Evolutionary conservation across 441 rosid species (phyloP), one percentile per base, ranked within the genome.

Genomic region (Brassica hybrid): DNA sequence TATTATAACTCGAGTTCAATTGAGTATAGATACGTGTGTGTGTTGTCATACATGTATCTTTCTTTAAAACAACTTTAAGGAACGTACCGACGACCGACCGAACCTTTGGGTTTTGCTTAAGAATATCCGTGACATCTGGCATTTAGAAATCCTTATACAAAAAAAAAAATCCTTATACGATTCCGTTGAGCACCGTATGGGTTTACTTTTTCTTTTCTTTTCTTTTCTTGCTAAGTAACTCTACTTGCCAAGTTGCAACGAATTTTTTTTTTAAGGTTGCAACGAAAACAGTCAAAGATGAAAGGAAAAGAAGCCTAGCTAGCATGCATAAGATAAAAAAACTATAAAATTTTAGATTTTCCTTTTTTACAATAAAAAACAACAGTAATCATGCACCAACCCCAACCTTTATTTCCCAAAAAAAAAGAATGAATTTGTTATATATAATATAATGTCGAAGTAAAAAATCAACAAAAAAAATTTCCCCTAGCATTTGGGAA

Each of bases 401-500:
- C 17, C 21, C 2, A 36, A 36, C 57, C n/a, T 3, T 38, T 66
- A 73, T 59, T 59, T 27, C 34, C 38, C 50, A n/a, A n/a, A n/a
- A n/a, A 64, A 57, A 57, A 54, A 10, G n/a, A 57, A 57, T 18
- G 3, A 18, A 18, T 54, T 52, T 52, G 58, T n/a, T n/a, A n/a
- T 18, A 56, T 18, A 56, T 18, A 56, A 56, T 18, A 54, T 0
- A 0, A 16, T 17, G 1, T 13, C 56, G 10, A 16, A 6, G 9
- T 54, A 54, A 50, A n/a, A n/a, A n/a, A n/a, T n/a, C 56, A 50
- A 50, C n/a, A 50, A 5, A 27, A 19, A 2, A 43, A 58, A 0
- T 1, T 3, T 45, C 6, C 18, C 18, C 71, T 81, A 89, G 70
- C 93, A 89, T 75, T 82, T 81, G 52, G 91, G 91, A 65, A 86